Base-by-base conservation (phyloP, 371 early-diverging fungal species). In the Syncephalis fuscata region DNA sequence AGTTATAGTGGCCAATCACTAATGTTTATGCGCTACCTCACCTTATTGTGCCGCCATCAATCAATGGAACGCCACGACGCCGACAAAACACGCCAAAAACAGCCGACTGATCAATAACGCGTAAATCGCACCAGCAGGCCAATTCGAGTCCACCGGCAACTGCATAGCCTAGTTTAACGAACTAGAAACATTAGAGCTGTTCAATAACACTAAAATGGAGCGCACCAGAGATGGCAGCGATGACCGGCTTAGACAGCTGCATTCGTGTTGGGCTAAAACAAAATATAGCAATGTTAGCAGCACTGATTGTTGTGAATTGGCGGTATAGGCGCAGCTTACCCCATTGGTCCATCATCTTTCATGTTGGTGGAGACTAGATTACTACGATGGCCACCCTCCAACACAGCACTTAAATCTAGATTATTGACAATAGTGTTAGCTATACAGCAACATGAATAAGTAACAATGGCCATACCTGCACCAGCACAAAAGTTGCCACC, bases 71-170 rank as follows among this genome's bases (percentile, higher is more conserved):
- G 3, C 66, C 65, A 25, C 61, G 48, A 14, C 60, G 46, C 37
- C 64, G 56, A 44, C 67, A 66, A 27, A 64, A 64, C 3, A 66
- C 58, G 4, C 67, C 67, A 41, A 66, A 25, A 2, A 53, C 58
- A 1, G 63, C 56, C 0, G 56, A 55, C 0, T 53, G 38, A 24
- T 63, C 67, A 7, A 61, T 59, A 32, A 66, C 64, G 1, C 67
- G 51, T 2, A 66, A 56, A 39, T 66, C 67, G n/a, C 62, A 61
- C 67, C 67, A 66, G n/a, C 57, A 42, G 14, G 67, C 67, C n/a
- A 66, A 45, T 39, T 66, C 67, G 16, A 66, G 22, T 1, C 67
- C 67, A 21, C 67, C 67, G 8, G 67, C 66, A 4, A 66, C 66
- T 0, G 64, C 64, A 46, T 57, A 64, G 1, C 66, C 66, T 1